Conservation (phyloP, 768 basidiomycete species). For the Boletus insuetus region DNA sequence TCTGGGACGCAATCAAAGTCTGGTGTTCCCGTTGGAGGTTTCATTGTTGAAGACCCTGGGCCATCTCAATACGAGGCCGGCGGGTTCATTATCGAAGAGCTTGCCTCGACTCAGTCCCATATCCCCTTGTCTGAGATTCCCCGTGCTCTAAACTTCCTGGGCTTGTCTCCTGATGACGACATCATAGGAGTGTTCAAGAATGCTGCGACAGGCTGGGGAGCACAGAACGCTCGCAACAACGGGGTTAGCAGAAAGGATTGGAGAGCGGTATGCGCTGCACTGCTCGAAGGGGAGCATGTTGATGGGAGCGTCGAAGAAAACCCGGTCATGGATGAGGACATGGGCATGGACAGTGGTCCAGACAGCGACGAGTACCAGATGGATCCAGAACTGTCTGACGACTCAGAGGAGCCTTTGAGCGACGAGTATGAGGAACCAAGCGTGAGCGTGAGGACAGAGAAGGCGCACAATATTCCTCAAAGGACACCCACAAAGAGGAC, state of each 20-base stretch:
- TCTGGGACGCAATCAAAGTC: neutral
- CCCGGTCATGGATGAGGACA: constrained; percentile 11
- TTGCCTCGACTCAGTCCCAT: constrained; percentile 16
- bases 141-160: constrained; percentile 57
- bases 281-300: constrained; percentile 47
- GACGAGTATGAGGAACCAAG: constrained; percentile 31
- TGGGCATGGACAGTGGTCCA: constrained; percentile 25
- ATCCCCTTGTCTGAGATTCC: constrained; percentile 61
- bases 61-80: constrained; percentile 22
- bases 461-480: constrained; percentile 6
- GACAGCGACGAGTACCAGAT: constrained; percentile 30
- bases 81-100: constrained; percentile 31
- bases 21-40: constrained; percentile 31
- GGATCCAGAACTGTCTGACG: constrained; percentile 20
- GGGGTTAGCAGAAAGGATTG: constrained; percentile 67
- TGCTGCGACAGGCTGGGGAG: constrained; percentile 71
- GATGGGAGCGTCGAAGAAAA: constrained; percentile 24
- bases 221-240: constrained; percentile 28
- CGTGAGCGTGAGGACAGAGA: constrained; percentile 2
- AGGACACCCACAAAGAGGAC: neutral
- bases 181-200: constrained; percentile 70
- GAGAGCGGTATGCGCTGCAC: constrained; percentile 75
- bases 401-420: constrained; percentile 24
- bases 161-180: constrained; percentile 71
- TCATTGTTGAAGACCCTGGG: constrained; percentile 29